Base-by-base conservation (phyloP, 139 green algal genomes). In the Parachlorella kessleri region DNA sequence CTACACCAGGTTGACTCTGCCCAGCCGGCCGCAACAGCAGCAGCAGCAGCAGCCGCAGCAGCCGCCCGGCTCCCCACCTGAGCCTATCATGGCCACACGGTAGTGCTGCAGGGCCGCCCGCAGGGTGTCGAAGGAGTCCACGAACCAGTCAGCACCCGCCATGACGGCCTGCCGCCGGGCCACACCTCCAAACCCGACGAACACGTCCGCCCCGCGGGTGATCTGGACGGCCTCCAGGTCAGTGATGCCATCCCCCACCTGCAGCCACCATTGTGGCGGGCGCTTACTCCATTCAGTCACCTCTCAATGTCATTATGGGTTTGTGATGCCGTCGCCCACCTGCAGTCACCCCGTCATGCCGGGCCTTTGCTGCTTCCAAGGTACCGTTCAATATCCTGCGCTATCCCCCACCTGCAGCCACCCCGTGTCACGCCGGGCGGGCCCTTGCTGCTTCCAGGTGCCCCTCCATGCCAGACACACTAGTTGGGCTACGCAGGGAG, bases 281-380 rank as follows among this genome's bases (percentile, higher is more conserved):
- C 14, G 21, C 24, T 37, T 26, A 18, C 23, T 26, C 14, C 24
- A 18, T 26, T 68, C 63, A 14, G 14, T 33, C 24, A 37, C 63
- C n/a, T n/a, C n/a, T n/a, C n/a, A n/a, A n/a, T n/a, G n/a, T n/a
- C n/a, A n/a, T n/a, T n/a, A n/a, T n/a, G n/a, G n/a, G n/a, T n/a
- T n/a, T 0, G 88, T 94, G 81, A 94, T 90, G 70, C 89, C 89
- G 54, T 94, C 89, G 32, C 87, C 90, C n/a, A 94, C 87, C 91
- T 94, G 94, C 64, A 95, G n/a, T n/a, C n/a, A n/a, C n/a, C n/a
- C n/a, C n/a, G n/a, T n/a, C n/a, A n/a, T n/a, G n/a, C n/a, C n/a
- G n/a, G n/a, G n/a, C n/a, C n/a, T n/a, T n/a, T n/a, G n/a, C n/a
- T n/a, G n/a, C n/a, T n/a, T n/a, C n/a, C n/a, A n/a, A n/a, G n/a